Evolutionary conservation across 768 basidiomycete genomes (phyloP).

Genomic region (Suillus tomentosus): DNA sequence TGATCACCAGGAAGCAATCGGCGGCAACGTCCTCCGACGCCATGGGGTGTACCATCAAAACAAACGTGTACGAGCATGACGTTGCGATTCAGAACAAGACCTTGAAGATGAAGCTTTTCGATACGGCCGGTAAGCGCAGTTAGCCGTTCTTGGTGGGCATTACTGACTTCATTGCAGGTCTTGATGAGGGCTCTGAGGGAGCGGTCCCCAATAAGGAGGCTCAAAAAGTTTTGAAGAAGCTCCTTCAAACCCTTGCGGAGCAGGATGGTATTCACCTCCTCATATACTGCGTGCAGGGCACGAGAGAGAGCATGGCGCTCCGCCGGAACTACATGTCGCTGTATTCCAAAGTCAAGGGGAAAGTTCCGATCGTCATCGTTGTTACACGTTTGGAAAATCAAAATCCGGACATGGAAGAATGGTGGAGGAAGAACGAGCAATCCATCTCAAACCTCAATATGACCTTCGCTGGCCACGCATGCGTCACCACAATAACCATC

Average conservation of each 20-base stretch:
- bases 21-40: constrained; percentile 29
- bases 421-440: constrained; percentile 24
- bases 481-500: constrained; percentile 18
- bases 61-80: neutral
- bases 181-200: constrained; percentile 12
- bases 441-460: neutral
- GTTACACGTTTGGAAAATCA: constrained; percentile 26
- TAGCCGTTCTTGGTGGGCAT: constrained; percentile 11
- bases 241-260: constrained; percentile 14
- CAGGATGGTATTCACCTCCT: constrained; percentile 21
- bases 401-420: constrained; percentile 23
- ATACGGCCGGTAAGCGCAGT: constrained; percentile 10
- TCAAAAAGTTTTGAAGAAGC: constrained; percentile 12
- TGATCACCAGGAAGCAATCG: constrained; percentile 34
- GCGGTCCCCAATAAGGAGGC: constrained; percentile 12
- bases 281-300: constrained; percentile 24
- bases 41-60: constrained; percentile 18
- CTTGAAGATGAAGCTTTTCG: constrained; percentile 18
- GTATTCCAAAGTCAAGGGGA: constrained; percentile 10
- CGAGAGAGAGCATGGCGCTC: constrained; percentile 21
- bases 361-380: constrained; percentile 20
- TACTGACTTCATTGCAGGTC: constrained; percentile 23
- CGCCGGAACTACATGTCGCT: constrained; percentile 21
- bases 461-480: constrained; percentile 16
- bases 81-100: neutral